Percentiles rank a stretch among this genome's conserved stretches.
These are phyloP conservation scores for Macrophomina pseudophaseolina DNA, from an alignment of 2,329 filamentous ascomycete species.

Conservation along the genomic window DNA sequence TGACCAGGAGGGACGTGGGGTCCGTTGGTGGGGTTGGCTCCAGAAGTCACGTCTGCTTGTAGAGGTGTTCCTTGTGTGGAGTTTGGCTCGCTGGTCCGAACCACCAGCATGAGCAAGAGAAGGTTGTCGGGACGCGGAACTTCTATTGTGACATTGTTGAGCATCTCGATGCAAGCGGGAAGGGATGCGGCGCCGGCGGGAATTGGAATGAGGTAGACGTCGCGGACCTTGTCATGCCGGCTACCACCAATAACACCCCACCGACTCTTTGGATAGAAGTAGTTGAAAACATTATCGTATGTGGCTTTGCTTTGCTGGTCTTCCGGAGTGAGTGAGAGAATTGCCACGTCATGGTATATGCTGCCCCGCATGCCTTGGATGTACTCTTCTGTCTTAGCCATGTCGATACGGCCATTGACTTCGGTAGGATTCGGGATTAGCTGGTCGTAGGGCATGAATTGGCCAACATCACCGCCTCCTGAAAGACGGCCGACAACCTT, in stretches of 20 bases:
- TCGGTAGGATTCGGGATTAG: conserved; percentile 73
- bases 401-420: conserved; percentile 80
- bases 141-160: conserved; percentile 83
- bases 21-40: conserved; percentile 29
- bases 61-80: conserved; percentile 38
- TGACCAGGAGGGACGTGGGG: conserved; percentile 27
- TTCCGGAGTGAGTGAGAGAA: conserved; percentile 72
- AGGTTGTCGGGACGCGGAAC: conserved; percentile 73
- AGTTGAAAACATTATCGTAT: conserved; percentile 81
- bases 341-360: conserved; percentile 79
- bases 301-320: conserved; percentile 62
- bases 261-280: conserved; percentile 80
- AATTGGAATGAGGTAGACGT: conserved; percentile 90
- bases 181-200: conserved; percentile 70
- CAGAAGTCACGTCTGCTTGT: conserved; percentile 36
- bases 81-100: conserved; percentile 52
- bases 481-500: conserved; percentile 79
- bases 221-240: conserved; percentile 75
- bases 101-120: conserved; percentile 83
- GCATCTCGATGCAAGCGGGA: conserved; percentile 85
- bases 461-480: conserved; percentile 78
- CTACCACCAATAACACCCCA: conserved; percentile 82
- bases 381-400: conserved; percentile 85
- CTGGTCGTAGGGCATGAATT: conserved; percentile 72
- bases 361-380: conserved; percentile 86